Base-by-base conservation (phyloP, 331 rosid species). In the Quercus phellos region DNA sequence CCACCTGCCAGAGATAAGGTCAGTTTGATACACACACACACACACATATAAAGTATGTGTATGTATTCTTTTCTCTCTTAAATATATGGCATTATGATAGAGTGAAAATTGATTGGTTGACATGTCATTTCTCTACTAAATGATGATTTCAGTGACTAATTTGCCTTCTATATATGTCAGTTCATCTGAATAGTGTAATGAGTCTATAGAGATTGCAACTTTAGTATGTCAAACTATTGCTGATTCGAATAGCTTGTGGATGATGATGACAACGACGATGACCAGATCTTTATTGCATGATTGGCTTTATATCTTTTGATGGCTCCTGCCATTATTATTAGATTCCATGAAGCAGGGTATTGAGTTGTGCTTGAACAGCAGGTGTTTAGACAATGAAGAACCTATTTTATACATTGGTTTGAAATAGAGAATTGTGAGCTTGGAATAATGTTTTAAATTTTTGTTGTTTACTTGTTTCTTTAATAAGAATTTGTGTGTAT, bases 1-100 rank as follows among this genome's bases (percentile, higher is more conserved):
- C 90, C 95, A 56, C 89, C 86, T 61, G 99, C 97, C 54, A 92
- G 99, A 81, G 99, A 94, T 78, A 94, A 90, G 99, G 99, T 92
- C 24, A 71, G 90, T 88, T 82, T 82, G 30, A 73, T 76, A 2
- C 6, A 32, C 6, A 32, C 6, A 32, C 6, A 32, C 1, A 30
- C 0, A 30, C 0, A 30, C 0, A 73, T 46, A 2, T 46, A 12
- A 3, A 2, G 6, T 46, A 11, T 46, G 5, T 46, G 4, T 46
- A 3, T 12, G 16, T 46, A 8, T 46, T 1, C 11, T 12, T 10
- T 46, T 34, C 50, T 43, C 70, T 29, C 26, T 32, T 66, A 29
- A 61, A 61, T 66, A 18, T 4, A 66, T 66, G 27, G 26, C 51
- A 58, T 58, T 58, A 24, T 58, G 9, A 10, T 32, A 2, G 11